These are phyloP conservation scores for Erodium texanum DNA, from an alignment of 441 rosid genomes.

Conservation along the genomic window DNA sequence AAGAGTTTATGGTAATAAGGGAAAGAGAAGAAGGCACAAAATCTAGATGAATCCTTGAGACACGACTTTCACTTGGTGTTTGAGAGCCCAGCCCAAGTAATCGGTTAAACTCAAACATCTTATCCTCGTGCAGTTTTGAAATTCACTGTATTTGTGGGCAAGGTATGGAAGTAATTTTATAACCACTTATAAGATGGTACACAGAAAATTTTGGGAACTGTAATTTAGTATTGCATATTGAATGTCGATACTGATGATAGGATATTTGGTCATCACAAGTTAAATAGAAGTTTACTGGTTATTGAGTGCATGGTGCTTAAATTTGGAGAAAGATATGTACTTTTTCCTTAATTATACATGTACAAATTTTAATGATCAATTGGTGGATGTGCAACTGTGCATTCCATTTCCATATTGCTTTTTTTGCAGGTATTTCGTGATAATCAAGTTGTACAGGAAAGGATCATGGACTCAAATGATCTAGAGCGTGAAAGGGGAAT, in stretches of 20 bases:
- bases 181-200: neutral
- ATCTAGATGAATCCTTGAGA: neutral
- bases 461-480: conserved; percentile 98
- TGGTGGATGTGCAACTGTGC: neutral
- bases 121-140: neutral
- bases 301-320: neutral
- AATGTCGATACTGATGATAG: neutral
- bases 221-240: neutral
- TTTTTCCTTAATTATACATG: neutral
- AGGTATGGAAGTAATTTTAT: no score
- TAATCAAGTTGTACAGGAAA: conserved; percentile 75
- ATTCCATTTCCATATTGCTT: conserved; percentile 7
- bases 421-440: conserved; percentile 74
- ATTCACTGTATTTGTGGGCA: neutral
- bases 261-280: neutral
- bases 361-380: neutral
- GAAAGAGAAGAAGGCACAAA: neutral
- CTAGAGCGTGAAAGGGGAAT: conserved; percentile 97
- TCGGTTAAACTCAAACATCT: no score
- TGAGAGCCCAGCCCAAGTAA: neutral
- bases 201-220: neutral
- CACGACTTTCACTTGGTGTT: neutral
- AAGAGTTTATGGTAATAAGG: neutral
- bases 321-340: neutral
- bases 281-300: neutral